These are phyloP conservation scores for Nitzschia inconspicua DNA, from an alignment of 108 stramenopile species.

Conservation along the genomic window DNA sequence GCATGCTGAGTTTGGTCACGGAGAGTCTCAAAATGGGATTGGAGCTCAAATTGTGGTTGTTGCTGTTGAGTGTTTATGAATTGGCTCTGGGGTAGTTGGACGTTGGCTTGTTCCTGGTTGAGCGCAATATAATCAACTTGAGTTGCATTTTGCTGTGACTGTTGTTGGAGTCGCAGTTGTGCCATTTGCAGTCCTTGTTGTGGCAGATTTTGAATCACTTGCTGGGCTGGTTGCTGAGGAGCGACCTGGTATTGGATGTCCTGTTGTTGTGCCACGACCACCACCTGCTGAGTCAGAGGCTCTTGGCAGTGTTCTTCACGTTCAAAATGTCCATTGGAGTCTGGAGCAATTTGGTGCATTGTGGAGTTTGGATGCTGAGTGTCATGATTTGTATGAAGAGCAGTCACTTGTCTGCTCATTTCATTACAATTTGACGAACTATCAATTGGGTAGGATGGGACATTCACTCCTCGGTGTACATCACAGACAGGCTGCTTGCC, in stretches of 20 bases:
- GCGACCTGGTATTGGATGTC: neutral
- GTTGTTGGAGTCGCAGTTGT: neutral
- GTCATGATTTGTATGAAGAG: neutral
- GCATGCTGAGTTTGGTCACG: no score
- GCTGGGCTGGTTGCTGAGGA: neutral
- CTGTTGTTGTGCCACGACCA: neutral
- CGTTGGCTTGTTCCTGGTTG: neutral
- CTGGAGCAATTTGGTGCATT: no score
- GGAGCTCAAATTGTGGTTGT: neutral
- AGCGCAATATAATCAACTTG: neutral
- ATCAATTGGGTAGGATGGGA: no score
- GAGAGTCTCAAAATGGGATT: no score
- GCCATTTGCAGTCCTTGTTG: neutral
- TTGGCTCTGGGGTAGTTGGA: neutral
- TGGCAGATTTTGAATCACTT: neutral
- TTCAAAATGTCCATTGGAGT: no score
- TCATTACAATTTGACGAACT: no score
- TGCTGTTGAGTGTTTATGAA: constrained; percentile 3
- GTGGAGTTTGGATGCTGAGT: neutral
- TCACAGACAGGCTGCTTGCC: no score
- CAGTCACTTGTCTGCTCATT: neutral
- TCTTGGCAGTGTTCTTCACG: no score
- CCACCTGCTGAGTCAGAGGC: no score
- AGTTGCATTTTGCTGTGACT: neutral
- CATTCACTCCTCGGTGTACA: no score